These are phyloP conservation scores for Trichophyton benhamiae DNA, from an alignment of 2,329 filamentous ascomycete genomes.

Conservation along the genomic window DNA sequence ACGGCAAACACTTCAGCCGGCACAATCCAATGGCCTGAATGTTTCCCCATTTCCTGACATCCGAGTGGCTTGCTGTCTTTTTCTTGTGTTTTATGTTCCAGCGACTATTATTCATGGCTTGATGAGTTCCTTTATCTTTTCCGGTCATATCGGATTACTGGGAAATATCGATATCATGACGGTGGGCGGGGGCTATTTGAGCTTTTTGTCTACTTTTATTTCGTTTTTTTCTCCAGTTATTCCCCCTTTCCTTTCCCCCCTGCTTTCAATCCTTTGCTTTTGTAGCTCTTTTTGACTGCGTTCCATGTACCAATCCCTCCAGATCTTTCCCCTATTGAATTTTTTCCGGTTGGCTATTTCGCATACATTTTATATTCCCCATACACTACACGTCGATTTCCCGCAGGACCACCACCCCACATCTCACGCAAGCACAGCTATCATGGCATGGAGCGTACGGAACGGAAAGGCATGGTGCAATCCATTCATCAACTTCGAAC, in stretches of 20 bases:
- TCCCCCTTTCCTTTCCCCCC: not conserved
- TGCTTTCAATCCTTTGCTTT: not conserved
- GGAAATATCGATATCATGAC: constrained; percentile 2
- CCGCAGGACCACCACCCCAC: not conserved
- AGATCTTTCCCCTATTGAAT: not conserved
- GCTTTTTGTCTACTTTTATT: not conserved
- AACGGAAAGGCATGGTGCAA: not conserved
- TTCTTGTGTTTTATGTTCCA: constrained; percentile 4
- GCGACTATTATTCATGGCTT: constrained; percentile 2
- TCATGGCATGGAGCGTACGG: not conserved
- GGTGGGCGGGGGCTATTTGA: constrained; percentile 1
- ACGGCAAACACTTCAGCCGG: not conserved
- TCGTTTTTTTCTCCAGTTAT: not conserved
- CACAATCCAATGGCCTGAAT: not conserved
- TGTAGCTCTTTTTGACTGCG: not conserved
- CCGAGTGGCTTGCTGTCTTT: constrained; percentile 10
- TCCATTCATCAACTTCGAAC: not conserved
- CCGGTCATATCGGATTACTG: constrained; percentile 2
- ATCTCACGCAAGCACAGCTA: not conserved
- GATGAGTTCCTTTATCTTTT: constrained; percentile 3
- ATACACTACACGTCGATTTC: not conserved
- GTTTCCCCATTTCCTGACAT: constrained; percentile 8
- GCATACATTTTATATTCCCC: constrained; percentile 1
- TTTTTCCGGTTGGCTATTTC: not conserved
- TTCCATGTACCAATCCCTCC: not conserved